Evolutionary conservation across 2,329 filamentous ascomycete genomes (phyloP), one percentile per base, ranked within the genome.

Genomic region (Sporothrix protearum): DNA sequence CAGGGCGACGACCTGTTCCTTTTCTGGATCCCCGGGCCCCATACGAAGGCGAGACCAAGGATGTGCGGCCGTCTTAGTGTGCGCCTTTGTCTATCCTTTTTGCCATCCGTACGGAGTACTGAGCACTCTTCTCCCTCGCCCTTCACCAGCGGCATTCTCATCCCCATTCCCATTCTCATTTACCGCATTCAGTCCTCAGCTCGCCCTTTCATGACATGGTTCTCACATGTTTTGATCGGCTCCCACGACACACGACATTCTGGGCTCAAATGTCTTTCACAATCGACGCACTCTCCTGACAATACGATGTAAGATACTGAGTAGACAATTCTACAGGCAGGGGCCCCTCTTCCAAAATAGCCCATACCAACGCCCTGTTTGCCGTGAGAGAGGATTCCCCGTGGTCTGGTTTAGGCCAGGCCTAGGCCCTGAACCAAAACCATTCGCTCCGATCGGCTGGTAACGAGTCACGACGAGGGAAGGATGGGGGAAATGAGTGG

Each of bases 371-470:
- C 16, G 19, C n/a, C 49, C 1, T 51, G 22, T 10, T n/a, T 47
- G 14, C 2, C 3, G 49, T 9, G 19, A 51, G 49, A 45, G 42
- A 47, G 61, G 61, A 16, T 28, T 22, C 42, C 8, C n/a, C 14
- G 1, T 30, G 61, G n/a, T n/a, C n/a, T n/a, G n/a, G n/a, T n/a
- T n/a, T n/a, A n/a, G n/a, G n/a, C n/a, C n/a, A n/a, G n/a, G 61
- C 39, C 61, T 30, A 64, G 61, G 22, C 61, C 42, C 36, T 39
- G 57, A 42, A 42, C 33, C 33, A 61, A 25, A 61, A 61, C 57
- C 57, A 61, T 19, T 22, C n/a, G 59, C n/a, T 64, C 63, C 63
- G 63, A 67, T 67, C 42, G 25, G 42, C 63, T 47, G 63, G 63
- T 67, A 67, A 64, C 61, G 61, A 47, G 39, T 64, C 25, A 10